Percentiles rank a stretch among this genome's conserved stretches.
These are phyloP conservation scores for Daldinia sp. DNA, from an alignment of 2,329 filamentous ascomycete species.

Conservation along the genomic window DNA sequence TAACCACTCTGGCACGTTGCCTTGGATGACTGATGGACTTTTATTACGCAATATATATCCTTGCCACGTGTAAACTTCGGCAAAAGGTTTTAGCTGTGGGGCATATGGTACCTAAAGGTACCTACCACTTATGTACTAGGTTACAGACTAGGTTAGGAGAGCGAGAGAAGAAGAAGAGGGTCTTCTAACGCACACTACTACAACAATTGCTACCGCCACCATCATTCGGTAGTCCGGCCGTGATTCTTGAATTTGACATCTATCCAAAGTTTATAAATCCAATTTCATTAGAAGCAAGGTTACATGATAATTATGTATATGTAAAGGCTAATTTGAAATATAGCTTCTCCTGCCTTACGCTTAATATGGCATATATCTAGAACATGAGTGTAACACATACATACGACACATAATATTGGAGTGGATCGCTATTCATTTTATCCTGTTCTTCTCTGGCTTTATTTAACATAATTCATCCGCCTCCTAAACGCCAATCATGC, in stretches of 20 bases:
- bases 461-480: background rate
- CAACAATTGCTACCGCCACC: too few relatives aligned
- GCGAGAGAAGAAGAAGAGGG: too few relatives aligned
- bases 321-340: background rate
- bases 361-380: background rate
- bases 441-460: background rate
- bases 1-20: conserved; percentile 39
- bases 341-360: background rate
- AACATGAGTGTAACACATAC: background rate
- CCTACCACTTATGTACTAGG: too few relatives aligned
- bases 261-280: too few relatives aligned
- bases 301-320: too few relatives aligned
- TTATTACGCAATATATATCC: background rate
- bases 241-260: too few relatives aligned
- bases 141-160: too few relatives aligned
- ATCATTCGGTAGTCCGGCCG: too few relatives aligned
- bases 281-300: too few relatives aligned
- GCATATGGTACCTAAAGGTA: too few relatives aligned
- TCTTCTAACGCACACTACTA: too few relatives aligned
- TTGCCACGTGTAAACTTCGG: background rate
- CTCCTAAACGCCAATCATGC: conserved; percentile 13
- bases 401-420: background rate
- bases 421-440: conserved; percentile 1
- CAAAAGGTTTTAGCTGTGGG: background rate
- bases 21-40: conserved; percentile 1